These are phyloP conservation scores for Daldinia childiae DNA, from an alignment of 495 filamentous ascomycete species.

Conservation along the genomic window DNA sequence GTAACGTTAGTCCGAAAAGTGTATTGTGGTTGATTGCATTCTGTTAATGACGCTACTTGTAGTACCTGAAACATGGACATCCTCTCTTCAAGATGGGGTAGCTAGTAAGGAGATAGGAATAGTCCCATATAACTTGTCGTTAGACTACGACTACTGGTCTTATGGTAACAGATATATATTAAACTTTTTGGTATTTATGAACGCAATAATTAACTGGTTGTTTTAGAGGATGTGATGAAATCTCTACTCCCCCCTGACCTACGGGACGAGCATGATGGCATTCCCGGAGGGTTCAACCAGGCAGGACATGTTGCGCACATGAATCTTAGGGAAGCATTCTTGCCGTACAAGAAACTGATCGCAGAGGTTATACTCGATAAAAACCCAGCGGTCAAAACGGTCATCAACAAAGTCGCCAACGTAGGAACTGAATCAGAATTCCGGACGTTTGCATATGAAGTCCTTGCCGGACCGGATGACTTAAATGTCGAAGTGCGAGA, in stretches of 20 bases:
- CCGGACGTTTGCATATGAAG: slow-evolving; percentile 91
- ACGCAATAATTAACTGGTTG: slow-evolving; percentile 2
- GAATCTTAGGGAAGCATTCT: slow-evolving; percentile 83
- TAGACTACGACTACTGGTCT: slow-evolving; percentile 88
- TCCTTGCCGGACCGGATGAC: slow-evolving; percentile 82
- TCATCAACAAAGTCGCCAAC: slow-evolving; percentile 94
- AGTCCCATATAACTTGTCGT: slow-evolving; percentile 74
- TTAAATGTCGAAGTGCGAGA: slow-evolving; percentile 79
- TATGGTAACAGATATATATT: slow-evolving; percentile 67
- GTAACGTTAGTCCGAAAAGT: slow-evolving; percentile 52
- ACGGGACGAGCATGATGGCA: slow-evolving; percentile 67
- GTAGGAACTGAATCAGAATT: slow-evolving; percentile 86
- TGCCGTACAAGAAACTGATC: slow-evolving; percentile 84
- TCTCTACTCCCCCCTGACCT: slow-evolving; percentile 77
- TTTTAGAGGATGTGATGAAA: slow-evolving; percentile 78
- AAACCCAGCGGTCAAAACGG: slow-evolving; percentile 76
- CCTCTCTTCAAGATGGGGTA: slow-evolving; percentile 72
- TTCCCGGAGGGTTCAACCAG: slow-evolving; percentile 85
- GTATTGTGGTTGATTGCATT: slow-evolving; percentile 10
- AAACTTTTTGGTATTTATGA: slow-evolving; percentile 8
- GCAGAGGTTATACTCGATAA: slow-evolving; percentile 89
- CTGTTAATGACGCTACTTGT: slow-evolving; percentile 30
- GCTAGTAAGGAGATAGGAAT: slow-evolving; percentile 70
- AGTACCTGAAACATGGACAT: slow-evolving; percentile 81
- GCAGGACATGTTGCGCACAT: slow-evolving; percentile 93